These are phyloP conservation scores for Saccharomycopsis schoenii DNA, from an alignment of 805 yeast species.

Conservation along the genomic window DNA sequence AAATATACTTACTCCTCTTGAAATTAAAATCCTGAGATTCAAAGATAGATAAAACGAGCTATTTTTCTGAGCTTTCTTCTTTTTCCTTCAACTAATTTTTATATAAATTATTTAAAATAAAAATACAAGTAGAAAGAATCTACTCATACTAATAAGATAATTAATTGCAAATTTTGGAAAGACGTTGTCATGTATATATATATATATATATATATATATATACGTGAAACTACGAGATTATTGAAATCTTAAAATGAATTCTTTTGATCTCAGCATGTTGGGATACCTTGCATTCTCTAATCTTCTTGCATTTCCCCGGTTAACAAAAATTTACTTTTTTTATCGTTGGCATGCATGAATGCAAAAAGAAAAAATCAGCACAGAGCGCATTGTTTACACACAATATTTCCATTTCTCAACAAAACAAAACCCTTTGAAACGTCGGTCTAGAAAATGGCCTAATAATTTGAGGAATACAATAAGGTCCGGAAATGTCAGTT, in stretches of 20 bases:
- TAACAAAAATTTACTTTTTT: neutral
- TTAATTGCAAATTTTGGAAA: neutral
- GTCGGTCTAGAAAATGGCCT: neutral
- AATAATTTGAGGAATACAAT: neutral
- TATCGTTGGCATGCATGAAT: slow-evolving; percentile 1
- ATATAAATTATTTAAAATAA: neutral
- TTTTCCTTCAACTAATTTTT: neutral
- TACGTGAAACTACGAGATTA: neutral
- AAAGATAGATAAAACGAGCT: neutral
- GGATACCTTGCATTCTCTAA: neutral
- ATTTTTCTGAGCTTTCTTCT: neutral
- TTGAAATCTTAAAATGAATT: neutral
- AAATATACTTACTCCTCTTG: neutral
- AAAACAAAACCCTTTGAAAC: neutral
- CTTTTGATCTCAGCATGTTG: neutral
- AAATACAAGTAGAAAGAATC: no score
- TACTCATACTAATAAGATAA: no score
- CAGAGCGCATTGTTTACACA: neutral
- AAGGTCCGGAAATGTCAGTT: neutral
- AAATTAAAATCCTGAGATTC: neutral
- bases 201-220: no score
- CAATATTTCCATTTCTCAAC: neutral
- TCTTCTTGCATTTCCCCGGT: neutral
- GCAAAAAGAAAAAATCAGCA: neutral
- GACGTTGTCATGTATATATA: no score